phyloP scores from a whole-genome alignment of 495 filamentous ascomycete genomes.

The Aspergillus campestris region DNA sequence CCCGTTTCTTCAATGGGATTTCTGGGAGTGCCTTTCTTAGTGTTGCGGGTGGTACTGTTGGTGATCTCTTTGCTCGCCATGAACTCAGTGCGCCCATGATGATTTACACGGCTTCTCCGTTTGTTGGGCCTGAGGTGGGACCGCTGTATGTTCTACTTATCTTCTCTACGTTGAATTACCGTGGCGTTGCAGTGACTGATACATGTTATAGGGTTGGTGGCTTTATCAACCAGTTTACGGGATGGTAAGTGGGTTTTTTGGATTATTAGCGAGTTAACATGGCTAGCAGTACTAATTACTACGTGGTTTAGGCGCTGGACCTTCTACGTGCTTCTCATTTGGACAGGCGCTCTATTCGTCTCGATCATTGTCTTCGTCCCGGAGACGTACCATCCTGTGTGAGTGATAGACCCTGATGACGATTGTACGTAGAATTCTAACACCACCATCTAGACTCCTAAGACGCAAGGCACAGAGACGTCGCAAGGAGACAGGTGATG shows the following conservation, averaged over 20 bases:
- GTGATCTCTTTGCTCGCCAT: slow-evolving; percentile 73
- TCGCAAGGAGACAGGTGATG: slow-evolving; percentile 69
- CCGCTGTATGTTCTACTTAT: slow-evolving; percentile 40
- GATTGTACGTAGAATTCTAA: neutral
- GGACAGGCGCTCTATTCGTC: slow-evolving; percentile 54
- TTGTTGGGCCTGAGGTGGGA: slow-evolving; percentile 53
- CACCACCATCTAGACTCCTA: slow-evolving; percentile 45
- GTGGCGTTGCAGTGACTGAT: slow-evolving; percentile 3
- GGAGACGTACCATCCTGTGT: slow-evolving; percentile 80
- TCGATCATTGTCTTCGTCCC: slow-evolving; percentile 68
- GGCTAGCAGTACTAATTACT: slow-evolving; percentile 6
- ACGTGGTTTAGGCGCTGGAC: slow-evolving; percentile 58
- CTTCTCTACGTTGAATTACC: slow-evolving; percentile 29
- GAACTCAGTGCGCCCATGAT: slow-evolving; percentile 72
- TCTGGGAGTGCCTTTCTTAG: slow-evolving; percentile 81
- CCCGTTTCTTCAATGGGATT: slow-evolving; percentile 78
- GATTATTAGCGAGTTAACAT: neutral
- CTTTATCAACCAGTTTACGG: slow-evolving; percentile 69
- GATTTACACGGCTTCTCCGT: slow-evolving; percentile 71
- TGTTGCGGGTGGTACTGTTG: slow-evolving; percentile 86
- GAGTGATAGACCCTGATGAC: slow-evolving; percentile 6
- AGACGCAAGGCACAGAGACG: slow-evolving; percentile 63
- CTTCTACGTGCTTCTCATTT: slow-evolving; percentile 81
- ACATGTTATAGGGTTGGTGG: slow-evolving; percentile 39
- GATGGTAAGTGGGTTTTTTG: slow-evolving; percentile 44